A percentile compares a stretch with the other conserved stretches of the same genome.
These are phyloP conservation scores for Ceratobasidium sp. DNA, from an alignment of 1,284 basidiomycete species.

Conservation along the genomic window DNA sequence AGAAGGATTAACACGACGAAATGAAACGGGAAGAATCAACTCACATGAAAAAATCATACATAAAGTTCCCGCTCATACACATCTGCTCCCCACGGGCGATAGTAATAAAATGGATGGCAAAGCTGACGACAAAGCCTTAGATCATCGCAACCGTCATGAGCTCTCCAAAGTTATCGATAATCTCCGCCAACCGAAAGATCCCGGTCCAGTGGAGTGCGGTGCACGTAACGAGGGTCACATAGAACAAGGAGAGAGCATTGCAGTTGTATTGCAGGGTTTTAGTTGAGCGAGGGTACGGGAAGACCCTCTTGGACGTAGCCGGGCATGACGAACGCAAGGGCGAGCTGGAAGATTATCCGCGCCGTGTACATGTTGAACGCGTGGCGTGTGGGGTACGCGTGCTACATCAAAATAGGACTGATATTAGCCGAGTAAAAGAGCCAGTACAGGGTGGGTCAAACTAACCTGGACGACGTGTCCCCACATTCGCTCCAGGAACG, in stretches of 20 bases:
- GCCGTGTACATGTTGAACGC: slow-evolving; percentile 92
- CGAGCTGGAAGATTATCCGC: slow-evolving; percentile 89
- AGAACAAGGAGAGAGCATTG: slow-evolving; percentile 93
- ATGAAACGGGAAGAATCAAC: neutral
- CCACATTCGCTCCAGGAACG: slow-evolving; percentile 89
- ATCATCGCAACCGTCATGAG: slow-evolving; percentile 98
- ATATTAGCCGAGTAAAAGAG: neutral
- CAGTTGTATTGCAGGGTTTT: slow-evolving; percentile 96
- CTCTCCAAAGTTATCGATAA: slow-evolving; percentile 97
- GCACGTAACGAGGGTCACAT: slow-evolving; percentile 85
- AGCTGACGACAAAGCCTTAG: slow-evolving; percentile 85
- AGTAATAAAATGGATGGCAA: slow-evolving; percentile 82
- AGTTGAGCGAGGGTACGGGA: slow-evolving; percentile 90
- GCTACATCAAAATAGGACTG: slow-evolving; percentile 63
- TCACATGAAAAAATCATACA: slow-evolving; percentile 95
- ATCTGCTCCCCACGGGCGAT: slow-evolving; percentile 82
- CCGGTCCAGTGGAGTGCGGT: slow-evolving; percentile 82
- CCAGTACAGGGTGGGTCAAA: slow-evolving; percentile 42
- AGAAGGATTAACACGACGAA: neutral
- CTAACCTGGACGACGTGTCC: slow-evolving; percentile 81
- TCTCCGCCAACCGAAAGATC: slow-evolving; percentile 91
- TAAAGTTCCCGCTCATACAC: slow-evolving; percentile 92
- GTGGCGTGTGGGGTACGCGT: slow-evolving; percentile 90
- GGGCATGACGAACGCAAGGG: slow-evolving; percentile 91
- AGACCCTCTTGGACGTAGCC: slow-evolving; percentile 95